Conservation (phyloP, 2,329 filamentous ascomycete genomes). For the Xylaria sp. region DNA sequence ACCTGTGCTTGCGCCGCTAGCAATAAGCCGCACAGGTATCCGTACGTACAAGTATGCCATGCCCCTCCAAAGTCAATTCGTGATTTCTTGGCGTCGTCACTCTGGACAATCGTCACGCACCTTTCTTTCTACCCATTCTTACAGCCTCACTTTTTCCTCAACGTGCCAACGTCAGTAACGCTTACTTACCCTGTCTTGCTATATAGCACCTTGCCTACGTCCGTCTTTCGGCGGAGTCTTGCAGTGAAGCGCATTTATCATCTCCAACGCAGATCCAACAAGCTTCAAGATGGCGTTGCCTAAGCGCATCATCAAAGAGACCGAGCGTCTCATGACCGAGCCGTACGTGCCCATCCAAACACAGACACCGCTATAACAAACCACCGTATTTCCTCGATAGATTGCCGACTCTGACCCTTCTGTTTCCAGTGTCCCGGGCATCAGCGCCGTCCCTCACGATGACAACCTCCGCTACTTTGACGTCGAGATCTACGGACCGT, state of each 20-base stretch:
- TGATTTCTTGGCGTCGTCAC: slow-evolving; percentile 12
- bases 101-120: neutral
- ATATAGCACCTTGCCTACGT: neutral
- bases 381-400: neutral
- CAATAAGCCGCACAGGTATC: too few relatives aligned
- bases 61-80: slow-evolving; percentile 1
- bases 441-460: slow-evolving; percentile 91
- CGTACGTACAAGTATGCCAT: neutral
- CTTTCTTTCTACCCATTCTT: neutral
- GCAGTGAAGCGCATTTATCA: too few relatives aligned
- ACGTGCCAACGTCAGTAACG: neutral
- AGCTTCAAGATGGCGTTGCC: slow-evolving; percentile 64
- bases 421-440: slow-evolving; percentile 74
- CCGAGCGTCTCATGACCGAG: slow-evolving; percentile 91
- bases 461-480: slow-evolving; percentile 98
- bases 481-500: slow-evolving; percentile 89
- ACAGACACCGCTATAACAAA: too few relatives aligned
- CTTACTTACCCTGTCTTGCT: neutral
- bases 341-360: slow-evolving; percentile 58
- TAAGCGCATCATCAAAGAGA: slow-evolving; percentile 98
- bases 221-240: neutral
- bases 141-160: slow-evolving; percentile 1
- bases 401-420: neutral
- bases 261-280: too few relatives aligned
- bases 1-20: too few relatives aligned